Base-by-base conservation (phyloP, 2,329 filamentous ascomycete species). In the Exophiala sp. region DNA sequence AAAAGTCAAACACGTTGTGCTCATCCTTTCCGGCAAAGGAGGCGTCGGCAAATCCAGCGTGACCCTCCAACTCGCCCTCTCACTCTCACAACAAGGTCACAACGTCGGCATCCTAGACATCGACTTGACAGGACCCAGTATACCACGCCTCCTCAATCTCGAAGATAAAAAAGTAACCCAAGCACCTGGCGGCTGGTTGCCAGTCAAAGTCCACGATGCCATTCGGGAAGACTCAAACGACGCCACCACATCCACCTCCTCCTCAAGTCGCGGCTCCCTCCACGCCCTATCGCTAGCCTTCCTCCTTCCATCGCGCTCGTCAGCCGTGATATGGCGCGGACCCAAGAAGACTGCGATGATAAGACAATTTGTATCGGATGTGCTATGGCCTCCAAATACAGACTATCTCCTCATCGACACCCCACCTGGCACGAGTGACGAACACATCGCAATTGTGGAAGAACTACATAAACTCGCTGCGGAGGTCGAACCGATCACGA, bases 331-430 rank as follows among this genome's bases (percentile, higher is more conserved):
- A 36, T 99, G 94, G 94, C 84, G 94, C 49, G 94, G 94, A 0
- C 94, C 94, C 2, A 99, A 99, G 74, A 99, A 99, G 76, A 99
- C 94, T 3, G 94, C 94, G 47, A 99, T 99, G 94, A 90, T 99
- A 54, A 85, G 91, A 38, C 94, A 99, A 70, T 99, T 99, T 68
- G 78, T 99, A 24, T 87, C 88, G 1, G 91, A 96, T 66, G 91
- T 96, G 3, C 79, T 89, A 29, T 97, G 94, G 94, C 81, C 78
- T 0, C 81, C 83, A 50, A 81, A 86, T 20, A 83, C 89, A n/a
- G 92, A 97, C 69, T 97, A 89, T 67, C 79, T 99, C 0, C 81
- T 99, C 55, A 89, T 99, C 66, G 94, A 99, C 71, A 99, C 94
- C 2, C 94, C 94, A 10, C 94, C 94, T 0, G 94, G 94, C 2